Base-by-base conservation (phyloP, 306 rosid species). In the Castanea sativa region DNA sequence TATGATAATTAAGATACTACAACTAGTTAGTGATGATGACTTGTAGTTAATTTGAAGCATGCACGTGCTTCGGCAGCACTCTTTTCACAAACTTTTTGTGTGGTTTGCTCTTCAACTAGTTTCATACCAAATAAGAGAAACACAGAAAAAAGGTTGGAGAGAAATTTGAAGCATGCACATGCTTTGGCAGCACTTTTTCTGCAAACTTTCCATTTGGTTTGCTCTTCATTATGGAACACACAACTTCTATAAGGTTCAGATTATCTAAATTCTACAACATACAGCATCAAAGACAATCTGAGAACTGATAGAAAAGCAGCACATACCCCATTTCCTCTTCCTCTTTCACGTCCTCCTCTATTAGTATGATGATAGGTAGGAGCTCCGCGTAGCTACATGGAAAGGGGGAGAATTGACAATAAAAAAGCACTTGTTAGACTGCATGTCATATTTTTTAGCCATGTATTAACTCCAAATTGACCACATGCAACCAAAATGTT, bases 331-430 rank as follows among this genome's bases (percentile, higher is more conserved):
- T 59, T 69, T 70, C 78, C 82, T 53, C 86, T 74, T 76, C 59
- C 78, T 73, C 75, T 76, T 43, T 81, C 82, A 23, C 56, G 79
- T 58, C 85, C 83, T 83, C 86, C 85, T 76, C 84, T 73, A 69
- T 76, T 38, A 65, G 23, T 52, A 60, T 76, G 65, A 76, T 53
- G 73, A 76, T 49, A 13, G 3, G 61, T 20, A 55, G 21, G 76
- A 63, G 82, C 68, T 38, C 70, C 82, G 5, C 32, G 70, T 53
- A 32, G 74, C 87, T 84, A 57, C 15, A 33, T 72, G 59, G 25
- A 32, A 64, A 18, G 58, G 67, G 53, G 23, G 51, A 14, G 9
- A 80, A 64, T 51, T 29, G 53, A 7, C 33, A 29, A 49, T 52
- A 33, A 78, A 74, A n/a, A 70, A 78, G 56, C 59, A 43, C 33